These are phyloP conservation scores for Entomortierella parvispora DNA, from an alignment of 192 early-diverging fungal genomes.

Conservation along the genomic window DNA sequence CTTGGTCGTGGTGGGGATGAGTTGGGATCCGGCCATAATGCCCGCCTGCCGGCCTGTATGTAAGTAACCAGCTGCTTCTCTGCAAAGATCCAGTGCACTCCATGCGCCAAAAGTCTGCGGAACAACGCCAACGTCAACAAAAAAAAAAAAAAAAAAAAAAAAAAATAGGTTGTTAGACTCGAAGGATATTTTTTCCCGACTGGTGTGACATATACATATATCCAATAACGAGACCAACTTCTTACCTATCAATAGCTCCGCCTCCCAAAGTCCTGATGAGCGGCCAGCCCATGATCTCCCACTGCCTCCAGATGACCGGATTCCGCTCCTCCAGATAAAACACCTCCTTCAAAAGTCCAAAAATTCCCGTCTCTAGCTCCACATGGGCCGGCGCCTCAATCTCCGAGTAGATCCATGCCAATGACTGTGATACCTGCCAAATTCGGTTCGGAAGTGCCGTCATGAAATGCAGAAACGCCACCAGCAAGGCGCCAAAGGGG, in stretches of 20 bases:
- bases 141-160: no score
- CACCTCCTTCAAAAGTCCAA: constrained; percentile 41
- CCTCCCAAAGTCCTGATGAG: constrained; percentile 57
- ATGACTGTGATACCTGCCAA: constrained; percentile 23
- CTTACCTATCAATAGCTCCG: constrained; percentile 60
- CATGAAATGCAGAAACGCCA: constrained; percentile 31
- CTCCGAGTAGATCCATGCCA: constrained; percentile 49
- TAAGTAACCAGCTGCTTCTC: constrained; percentile 59
- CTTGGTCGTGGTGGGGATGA: constrained; percentile 52
- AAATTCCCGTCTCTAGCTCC: constrained; percentile 42
- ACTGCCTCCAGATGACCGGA: constrained; percentile 54
- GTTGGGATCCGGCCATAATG: constrained; percentile 59
- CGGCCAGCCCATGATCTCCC: constrained; percentile 63
- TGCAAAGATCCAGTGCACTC: constrained; percentile 58
- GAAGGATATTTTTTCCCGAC: no score
- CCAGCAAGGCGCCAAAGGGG: constrained; percentile 17
- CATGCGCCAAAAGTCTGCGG: constrained; percentile 56
- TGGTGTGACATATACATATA: no score
- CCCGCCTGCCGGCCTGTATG: constrained; percentile 55
- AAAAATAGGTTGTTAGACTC: no score
- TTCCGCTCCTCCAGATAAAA: constrained; percentile 55
- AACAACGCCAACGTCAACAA: no score
- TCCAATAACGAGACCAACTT: no score
- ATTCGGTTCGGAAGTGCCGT: constrained; percentile 17
- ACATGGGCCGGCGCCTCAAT: constrained; percentile 45